Percentiles rank a stretch among this genome's conserved stretches.
phyloP scores from a whole-genome alignment of 306 rosid species.

The Vicia faba region DNA sequence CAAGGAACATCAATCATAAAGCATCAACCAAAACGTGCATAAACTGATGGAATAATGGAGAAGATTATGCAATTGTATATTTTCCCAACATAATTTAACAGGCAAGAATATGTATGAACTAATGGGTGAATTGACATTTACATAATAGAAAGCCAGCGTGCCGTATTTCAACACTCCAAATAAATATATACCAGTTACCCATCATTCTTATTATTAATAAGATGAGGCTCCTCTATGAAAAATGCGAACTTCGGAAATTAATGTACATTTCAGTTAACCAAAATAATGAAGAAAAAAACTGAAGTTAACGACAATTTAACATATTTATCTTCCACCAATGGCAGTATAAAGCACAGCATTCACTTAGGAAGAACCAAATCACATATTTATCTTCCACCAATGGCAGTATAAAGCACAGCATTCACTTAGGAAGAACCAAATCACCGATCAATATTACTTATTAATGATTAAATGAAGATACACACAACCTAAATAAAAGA shows the following conservation, averaged over 20 bases:
- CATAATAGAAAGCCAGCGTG: conserved; percentile 14
- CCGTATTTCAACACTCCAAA: conserved; percentile 13
- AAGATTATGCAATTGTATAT: not conserved
- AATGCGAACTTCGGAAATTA: not conserved
- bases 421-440: conserved; percentile 29
- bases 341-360: conserved; percentile 23
- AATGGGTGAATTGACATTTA: conserved; percentile 1
- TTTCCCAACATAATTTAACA: conserved; percentile 10
- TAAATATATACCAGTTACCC: conserved; percentile 7
- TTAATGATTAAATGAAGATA: conserved; percentile 26
- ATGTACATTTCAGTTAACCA: not conserved
- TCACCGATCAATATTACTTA: conserved; percentile 25
- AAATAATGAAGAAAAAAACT: not conserved
- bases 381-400: conserved; percentile 23
- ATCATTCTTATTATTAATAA: not conserved
- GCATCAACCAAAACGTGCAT: conserved; percentile 25
- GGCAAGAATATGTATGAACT: conserved; percentile 7
- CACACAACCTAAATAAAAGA: conserved; percentile 21
- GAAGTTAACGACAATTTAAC: conserved; percentile 2
- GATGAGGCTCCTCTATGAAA: conserved; percentile 25
- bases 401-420: conserved; percentile 26
- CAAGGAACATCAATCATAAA: conserved; percentile 35
- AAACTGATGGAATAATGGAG: conserved; percentile 23
- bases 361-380: conserved; percentile 31
- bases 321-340: conserved; percentile 13